These are phyloP conservation scores for Ceratocystis eucalypticola DNA, from an alignment of 2,329 filamentous ascomycete genomes.

Conservation along the genomic window DNA sequence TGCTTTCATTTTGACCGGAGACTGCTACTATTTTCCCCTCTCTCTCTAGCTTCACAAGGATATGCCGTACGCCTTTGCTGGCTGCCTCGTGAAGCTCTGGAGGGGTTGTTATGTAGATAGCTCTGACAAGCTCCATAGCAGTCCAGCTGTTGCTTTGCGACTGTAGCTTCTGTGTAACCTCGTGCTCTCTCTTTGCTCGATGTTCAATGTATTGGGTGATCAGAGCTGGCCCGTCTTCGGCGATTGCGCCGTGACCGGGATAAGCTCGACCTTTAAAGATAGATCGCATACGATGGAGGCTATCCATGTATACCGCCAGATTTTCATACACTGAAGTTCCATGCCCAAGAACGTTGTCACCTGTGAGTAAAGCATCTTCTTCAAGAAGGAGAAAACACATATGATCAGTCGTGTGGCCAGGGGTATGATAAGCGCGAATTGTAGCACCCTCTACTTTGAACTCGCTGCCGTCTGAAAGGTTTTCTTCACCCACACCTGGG, in stretches of 20 bases:
- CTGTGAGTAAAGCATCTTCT: slow-evolving; percentile 74
- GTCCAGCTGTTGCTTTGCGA: slow-evolving; percentile 40
- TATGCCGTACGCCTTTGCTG: slow-evolving; percentile 59
- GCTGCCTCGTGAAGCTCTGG: slow-evolving; percentile 64
- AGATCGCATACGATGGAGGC: slow-evolving; percentile 53
- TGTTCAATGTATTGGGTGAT: slow-evolving; percentile 76
- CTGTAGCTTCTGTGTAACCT: slow-evolving; percentile 53
- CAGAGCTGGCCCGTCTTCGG: slow-evolving; percentile 57
- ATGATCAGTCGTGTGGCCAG: slow-evolving; percentile 69
- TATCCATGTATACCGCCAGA: slow-evolving; percentile 52
- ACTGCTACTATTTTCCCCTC: slow-evolving; percentile 51
- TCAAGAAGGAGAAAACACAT: slow-evolving; percentile 65
- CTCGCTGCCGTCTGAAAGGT: slow-evolving; percentile 38
- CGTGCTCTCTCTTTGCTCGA: slow-evolving; percentile 62
- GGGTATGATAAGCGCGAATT: slow-evolving; percentile 47
- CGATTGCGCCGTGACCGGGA: slow-evolving; percentile 72
- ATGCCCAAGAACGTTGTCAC: slow-evolving; percentile 77
- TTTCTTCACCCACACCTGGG: slow-evolving; percentile 31
- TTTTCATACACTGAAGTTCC: slow-evolving; percentile 79
- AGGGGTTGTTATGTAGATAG: slow-evolving; percentile 71
- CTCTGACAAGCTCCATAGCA: slow-evolving; percentile 69
- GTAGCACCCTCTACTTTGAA: slow-evolving; percentile 50
- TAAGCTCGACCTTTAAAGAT: slow-evolving; percentile 57
- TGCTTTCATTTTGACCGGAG: not conserved
- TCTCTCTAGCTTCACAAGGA: slow-evolving; percentile 61